Conservation (phyloP, 495 filamentous ascomycete genomes). For the Aspergillus egyptiacus region DNA sequence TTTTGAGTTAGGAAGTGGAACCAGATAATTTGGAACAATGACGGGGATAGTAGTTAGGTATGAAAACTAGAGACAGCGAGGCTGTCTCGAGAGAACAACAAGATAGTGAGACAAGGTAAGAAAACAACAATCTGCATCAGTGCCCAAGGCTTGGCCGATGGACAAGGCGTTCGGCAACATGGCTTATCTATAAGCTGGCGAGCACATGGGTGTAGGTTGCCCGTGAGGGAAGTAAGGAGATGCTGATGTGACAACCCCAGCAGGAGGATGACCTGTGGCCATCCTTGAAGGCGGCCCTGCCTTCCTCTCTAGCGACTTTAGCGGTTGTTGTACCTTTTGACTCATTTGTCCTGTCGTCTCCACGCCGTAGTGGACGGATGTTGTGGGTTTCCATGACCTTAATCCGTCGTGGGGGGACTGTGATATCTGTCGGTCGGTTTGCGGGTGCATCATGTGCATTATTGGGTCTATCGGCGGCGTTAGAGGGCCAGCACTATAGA, state of each 20-base stretch:
- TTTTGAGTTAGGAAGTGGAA: too few relatives aligned
- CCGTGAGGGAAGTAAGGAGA: conserved; percentile 21
- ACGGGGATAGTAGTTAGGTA: too few relatives aligned
- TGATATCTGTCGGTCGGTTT: conserved; percentile 17
- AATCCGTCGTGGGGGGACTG: conserved; percentile 20
- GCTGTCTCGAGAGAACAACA: not conserved
- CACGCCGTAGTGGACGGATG: conserved; percentile 27
- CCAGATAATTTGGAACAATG: too few relatives aligned
- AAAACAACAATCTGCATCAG: conserved; percentile 5
- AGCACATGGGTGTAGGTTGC: conserved; percentile 29
- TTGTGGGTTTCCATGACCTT: conserved; percentile 32
- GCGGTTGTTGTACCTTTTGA: conserved; percentile 22
- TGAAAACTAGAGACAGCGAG: not conserved
- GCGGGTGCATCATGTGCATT: conserved; percentile 23
- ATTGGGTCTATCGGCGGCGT: conserved; percentile 22
- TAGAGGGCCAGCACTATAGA: conserved; percentile 26
- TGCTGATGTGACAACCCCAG: conserved; percentile 22
- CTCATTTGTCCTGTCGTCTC: conserved; percentile 23
- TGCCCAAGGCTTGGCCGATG: conserved; percentile 26
- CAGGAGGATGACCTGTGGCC: conserved; percentile 11
- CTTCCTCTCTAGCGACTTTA: conserved; percentile 21
- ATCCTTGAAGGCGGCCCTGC: conserved; percentile 13
- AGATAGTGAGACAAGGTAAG: not conserved
- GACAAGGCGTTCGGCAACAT: conserved; percentile 19
- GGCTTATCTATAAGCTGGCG: conserved; percentile 29